phyloP scores from a whole-genome alignment of 768 basidiomycete species.

The Lyophyllum shimeji region DNA sequence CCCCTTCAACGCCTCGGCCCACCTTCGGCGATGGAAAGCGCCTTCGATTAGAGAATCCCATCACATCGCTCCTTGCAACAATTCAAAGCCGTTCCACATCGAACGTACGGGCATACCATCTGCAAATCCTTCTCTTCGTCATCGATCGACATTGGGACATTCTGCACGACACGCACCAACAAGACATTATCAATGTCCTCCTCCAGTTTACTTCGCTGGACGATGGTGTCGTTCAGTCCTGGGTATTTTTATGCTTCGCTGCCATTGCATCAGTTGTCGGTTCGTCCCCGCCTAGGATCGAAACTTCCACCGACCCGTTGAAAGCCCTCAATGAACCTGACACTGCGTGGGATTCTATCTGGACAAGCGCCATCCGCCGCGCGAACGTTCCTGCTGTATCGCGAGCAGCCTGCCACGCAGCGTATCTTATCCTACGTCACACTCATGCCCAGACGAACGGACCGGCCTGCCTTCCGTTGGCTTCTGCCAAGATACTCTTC shows the following conservation, averaged over 20 bases:
- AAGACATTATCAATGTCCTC: constrained; percentile 54
- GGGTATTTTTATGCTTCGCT: constrained; percentile 82
- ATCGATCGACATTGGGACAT: constrained; percentile 74
- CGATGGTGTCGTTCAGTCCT: constrained; percentile 70
- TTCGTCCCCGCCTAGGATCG: constrained; percentile 4
- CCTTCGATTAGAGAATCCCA: constrained; percentile 55
- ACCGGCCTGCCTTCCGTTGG: constrained; percentile 34
- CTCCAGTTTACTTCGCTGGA: constrained; percentile 62
- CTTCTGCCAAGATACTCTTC: constrained; percentile 54
- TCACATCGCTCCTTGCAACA: constrained; percentile 51
- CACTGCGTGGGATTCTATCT: constrained; percentile 76
- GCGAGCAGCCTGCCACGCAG: constrained; percentile 77
- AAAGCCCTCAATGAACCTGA: constrained; percentile 17
- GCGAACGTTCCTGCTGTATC: constrained; percentile 65
- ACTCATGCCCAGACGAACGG: constrained; percentile 25
- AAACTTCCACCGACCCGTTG: background rate
- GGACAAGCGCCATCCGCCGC: constrained; percentile 81
- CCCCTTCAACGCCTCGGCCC: constrained; percentile 22
- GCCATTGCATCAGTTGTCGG: constrained; percentile 60
- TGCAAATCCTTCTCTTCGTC: constrained; percentile 85
- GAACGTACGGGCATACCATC: constrained; percentile 42
- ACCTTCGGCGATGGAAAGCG: constrained; percentile 46
- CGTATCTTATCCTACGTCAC: constrained; percentile 49
- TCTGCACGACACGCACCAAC: constrained; percentile 59
- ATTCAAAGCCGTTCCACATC: constrained; percentile 36